These are phyloP conservation scores for Colletotrichum sp. DNA, from an alignment of 2,329 filamentous ascomycete genomes.

Conservation along the genomic window DNA sequence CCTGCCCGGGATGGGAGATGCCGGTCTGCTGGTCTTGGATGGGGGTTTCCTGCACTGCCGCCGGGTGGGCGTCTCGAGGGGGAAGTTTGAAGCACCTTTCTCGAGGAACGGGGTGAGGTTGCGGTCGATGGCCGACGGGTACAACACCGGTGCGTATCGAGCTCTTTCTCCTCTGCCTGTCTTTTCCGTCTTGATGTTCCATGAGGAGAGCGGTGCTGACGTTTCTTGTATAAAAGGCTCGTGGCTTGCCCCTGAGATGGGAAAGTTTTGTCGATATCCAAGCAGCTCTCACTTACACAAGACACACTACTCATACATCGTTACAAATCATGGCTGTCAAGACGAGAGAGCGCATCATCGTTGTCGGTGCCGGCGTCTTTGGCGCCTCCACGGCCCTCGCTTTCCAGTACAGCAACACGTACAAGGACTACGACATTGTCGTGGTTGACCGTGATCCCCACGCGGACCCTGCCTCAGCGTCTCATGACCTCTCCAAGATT, in stretches of 20 bases:
- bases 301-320: neutral
- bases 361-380: slow-evolving; percentile 49
- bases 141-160: neutral
- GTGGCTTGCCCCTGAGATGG: neutral
- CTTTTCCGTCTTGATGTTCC: neutral
- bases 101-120: neutral
- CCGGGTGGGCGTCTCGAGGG: neutral
- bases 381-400: slow-evolving; percentile 46
- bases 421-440: slow-evolving; percentile 30
- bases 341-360: slow-evolving; percentile 30
- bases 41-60: neutral
- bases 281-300: neutral
- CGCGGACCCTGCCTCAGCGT: slow-evolving; percentile 45
- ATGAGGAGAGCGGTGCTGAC: neutral
- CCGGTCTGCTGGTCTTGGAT: neutral
- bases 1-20: neutral
- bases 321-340: slow-evolving; percentile 2
- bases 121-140: neutral
- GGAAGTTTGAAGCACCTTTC: neutral
- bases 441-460: slow-evolving; percentile 40
- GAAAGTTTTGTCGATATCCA: neutral
- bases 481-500: slow-evolving; percentile 53
- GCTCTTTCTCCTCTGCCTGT: neutral
- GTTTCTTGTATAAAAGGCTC: neutral
- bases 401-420: slow-evolving; percentile 26